A percentile compares a stretch with the other conserved stretches of the same genome.
phyloP scores from a whole-genome alignment of 768 basidiomycete genomes.

The Lactarius evosmus region DNA sequence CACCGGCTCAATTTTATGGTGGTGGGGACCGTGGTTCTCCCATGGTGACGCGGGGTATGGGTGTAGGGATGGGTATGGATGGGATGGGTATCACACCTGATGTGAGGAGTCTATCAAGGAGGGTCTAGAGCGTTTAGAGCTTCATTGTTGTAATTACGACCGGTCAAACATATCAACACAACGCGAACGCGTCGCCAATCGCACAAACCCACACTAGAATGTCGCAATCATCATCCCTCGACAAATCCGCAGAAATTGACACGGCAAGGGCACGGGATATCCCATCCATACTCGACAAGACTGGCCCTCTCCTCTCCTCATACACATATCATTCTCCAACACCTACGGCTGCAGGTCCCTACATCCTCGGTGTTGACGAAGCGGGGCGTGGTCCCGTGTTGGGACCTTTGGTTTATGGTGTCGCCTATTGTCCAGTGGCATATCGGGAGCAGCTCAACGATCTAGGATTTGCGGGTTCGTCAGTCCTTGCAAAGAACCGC shows the following conservation, averaged over 20 bases:
- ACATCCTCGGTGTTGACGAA: slow-evolving; percentile 98
- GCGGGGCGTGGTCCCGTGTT: slow-evolving; percentile 95
- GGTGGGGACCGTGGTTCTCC: slow-evolving; percentile 29
- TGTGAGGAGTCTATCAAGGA: slow-evolving; percentile 26
- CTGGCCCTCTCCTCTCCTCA: slow-evolving; percentile 57
- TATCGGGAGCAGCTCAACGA: slow-evolving; percentile 71
- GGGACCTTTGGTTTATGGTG: slow-evolving; percentile 93
- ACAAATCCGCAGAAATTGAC: neutral
- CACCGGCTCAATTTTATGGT: slow-evolving; percentile 45
- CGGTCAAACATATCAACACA: slow-evolving; percentile 22
- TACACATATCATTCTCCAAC: slow-evolving; percentile 76
- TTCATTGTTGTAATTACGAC: neutral
- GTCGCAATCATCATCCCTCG: slow-evolving; percentile 14
- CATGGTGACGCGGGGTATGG: slow-evolving; percentile 26
- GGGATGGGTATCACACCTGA: slow-evolving; percentile 29
- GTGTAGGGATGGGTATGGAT: slow-evolving; percentile 26
- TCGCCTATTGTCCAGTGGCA: slow-evolving; percentile 84
- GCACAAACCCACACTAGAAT: neutral
- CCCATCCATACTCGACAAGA: slow-evolving; percentile 59
- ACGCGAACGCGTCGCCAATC: slow-evolving; percentile 25
- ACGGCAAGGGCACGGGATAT: slow-evolving; percentile 30
- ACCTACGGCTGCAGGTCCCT: slow-evolving; percentile 70
- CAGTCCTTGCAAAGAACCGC: neutral
- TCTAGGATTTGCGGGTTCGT: slow-evolving; percentile 87
- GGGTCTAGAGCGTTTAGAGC: slow-evolving; percentile 5